A percentile compares a stretch with the other conserved stretches of the same genome.
Evolutionary conservation across 2,329 filamentous ascomycete species (phyloP).

Genomic region (Zasmidium cellare): DNA sequence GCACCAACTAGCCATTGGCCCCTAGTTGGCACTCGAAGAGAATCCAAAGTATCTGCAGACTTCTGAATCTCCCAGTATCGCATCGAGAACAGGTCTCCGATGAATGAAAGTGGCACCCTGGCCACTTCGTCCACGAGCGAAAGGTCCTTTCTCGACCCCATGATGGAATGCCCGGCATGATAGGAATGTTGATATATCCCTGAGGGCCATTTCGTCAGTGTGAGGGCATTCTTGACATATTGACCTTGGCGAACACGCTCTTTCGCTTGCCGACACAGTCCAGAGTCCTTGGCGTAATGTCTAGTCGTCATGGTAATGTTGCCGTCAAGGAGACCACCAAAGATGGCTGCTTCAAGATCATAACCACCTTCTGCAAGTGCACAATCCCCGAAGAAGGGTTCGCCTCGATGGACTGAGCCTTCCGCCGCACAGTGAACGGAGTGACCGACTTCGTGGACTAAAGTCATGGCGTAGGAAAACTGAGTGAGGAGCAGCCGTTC

Average conservation of each 20-base stretch:
- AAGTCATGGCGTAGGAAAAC: not conserved
- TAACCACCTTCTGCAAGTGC: conserved; percentile 3
- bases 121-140: not conserved
- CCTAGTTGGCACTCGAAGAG: not conserved
- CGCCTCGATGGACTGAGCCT: not conserved
- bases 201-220: not conserved
- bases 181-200: conserved; percentile 1
- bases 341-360: conserved; percentile 3
- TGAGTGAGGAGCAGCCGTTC: not conserved
- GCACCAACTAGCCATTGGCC: not conserved
- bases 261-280: not conserved
- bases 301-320: not conserved
- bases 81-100: not conserved
- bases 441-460: conserved; percentile 8
- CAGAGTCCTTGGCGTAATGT: not conserved
- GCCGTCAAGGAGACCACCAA: conserved; percentile 1
- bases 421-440: conserved; percentile 1
- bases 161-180: not conserved
- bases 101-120: not conserved
- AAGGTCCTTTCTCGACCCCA: not conserved
- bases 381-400: not conserved
- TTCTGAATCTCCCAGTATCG: not conserved
- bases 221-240: not conserved
- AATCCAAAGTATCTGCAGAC: not conserved
- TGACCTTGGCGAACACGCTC: not conserved